These are phyloP conservation scores for Penicillium tannophilum DNA, from an alignment of 495 filamentous ascomycete genomes.

Conservation along the genomic window DNA sequence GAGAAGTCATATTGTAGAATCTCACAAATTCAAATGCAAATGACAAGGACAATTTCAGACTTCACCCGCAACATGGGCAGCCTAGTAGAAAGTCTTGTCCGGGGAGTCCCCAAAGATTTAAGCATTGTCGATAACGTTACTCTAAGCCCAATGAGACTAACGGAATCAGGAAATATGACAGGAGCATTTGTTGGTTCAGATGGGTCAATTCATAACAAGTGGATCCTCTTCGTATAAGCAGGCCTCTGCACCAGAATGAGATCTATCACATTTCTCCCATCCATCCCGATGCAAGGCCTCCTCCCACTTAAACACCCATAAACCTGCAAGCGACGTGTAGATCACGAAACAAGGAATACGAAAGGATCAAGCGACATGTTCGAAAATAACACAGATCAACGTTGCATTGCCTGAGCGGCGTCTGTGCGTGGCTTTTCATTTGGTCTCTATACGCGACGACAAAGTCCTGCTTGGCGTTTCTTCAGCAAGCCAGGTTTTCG, in stretches of 20 bases:
- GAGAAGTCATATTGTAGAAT: neutral
- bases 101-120: slow-evolving; percentile 9
- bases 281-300: neutral
- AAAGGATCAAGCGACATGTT: neutral
- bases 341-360: too few species aligned
- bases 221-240: neutral
- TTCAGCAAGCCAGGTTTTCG: neutral
- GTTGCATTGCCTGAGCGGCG: neutral
- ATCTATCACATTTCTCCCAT: neutral
- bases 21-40: neutral
- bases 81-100: too few species aligned
- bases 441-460: neutral
- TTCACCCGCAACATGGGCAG: neutral
- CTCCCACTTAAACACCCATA: neutral
- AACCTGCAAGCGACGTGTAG: too few species aligned
- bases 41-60: neutral
- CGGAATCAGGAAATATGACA: slow-evolving; percentile 4
- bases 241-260: neutral
- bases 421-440: neutral
- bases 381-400: neutral
- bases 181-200: slow-evolving; percentile 5
- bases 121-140: neutral
- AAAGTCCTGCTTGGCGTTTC: neutral
- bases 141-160: slow-evolving; percentile 2
- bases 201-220: slow-evolving; percentile 1